Percentiles rank a stretch among this genome's conserved stretches.
Evolutionary conservation across 2,329 filamentous ascomycete genomes (phyloP).

Genomic region (Immersiporthe knoxdaviesiana): DNA sequence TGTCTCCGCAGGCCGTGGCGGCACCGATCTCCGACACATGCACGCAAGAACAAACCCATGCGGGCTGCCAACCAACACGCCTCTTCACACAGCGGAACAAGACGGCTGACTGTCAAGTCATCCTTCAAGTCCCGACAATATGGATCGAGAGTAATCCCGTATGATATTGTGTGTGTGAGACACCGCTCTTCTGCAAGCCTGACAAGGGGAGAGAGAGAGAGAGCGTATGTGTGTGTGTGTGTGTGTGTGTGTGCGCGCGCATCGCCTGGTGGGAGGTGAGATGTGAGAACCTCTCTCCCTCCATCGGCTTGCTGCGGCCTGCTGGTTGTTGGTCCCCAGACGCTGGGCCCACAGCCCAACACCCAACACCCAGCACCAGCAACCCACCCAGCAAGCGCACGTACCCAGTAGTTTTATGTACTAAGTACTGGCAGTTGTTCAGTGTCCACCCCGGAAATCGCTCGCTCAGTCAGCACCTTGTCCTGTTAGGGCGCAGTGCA

Average conservation of each 20-base stretch:
- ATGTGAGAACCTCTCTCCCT: conserved; percentile 9
- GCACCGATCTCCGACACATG: not conserved
- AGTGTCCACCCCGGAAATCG: conserved; percentile 2
- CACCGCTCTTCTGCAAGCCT: conserved; percentile 22
- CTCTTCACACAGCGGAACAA: not conserved
- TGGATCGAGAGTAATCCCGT: conserved; percentile 24
- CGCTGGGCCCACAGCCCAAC: conserved; percentile 1
- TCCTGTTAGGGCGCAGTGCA: conserved; percentile 21
- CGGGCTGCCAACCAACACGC: not conserved
- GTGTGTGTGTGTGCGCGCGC: conserved; percentile 12
- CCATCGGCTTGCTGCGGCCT: conserved; percentile 2
- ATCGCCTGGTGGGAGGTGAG: not conserved
- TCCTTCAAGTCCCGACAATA: conserved; percentile 19
- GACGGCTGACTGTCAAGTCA: not conserved
- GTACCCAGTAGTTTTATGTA: too few species aligned
- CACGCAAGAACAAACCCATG: not conserved
- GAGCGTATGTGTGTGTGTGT: conserved; percentile 7
- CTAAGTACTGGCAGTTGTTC: too few species aligned
- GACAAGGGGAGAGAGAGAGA: too few species aligned
- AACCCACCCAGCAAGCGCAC: not conserved
- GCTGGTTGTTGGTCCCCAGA: not conserved
- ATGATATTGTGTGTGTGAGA: conserved; percentile 16
- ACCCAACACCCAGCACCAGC: not conserved
- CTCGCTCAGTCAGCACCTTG: conserved; percentile 30
- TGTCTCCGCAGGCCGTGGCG: not conserved